Base-by-base conservation (phyloP, 768 basidiomycete species). In the Xerocomus brunneocitrinus region DNA sequence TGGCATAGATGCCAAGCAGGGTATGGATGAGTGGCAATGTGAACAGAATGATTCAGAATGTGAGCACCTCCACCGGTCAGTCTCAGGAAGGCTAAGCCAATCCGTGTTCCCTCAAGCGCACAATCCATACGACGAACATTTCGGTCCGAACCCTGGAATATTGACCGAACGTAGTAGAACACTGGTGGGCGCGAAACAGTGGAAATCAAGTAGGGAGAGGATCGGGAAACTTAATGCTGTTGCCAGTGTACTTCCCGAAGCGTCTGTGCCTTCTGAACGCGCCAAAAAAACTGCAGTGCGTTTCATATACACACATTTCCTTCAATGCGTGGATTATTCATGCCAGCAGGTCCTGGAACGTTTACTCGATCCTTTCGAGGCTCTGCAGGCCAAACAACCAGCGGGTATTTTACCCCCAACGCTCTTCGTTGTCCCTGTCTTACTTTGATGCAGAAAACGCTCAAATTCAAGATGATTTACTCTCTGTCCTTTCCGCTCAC, bases 101-200 rank as follows among this genome's bases (percentile, higher is more conserved):
- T 51, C 19, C 9, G 1, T 28, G 13, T 30, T 28, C 40, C 16
- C 25, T 41, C 57, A 59, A 58, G 59, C 47, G 40, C 55, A 59
- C 49, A 77, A 85, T 60, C 67, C 74, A 47, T 90, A 91, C 62
- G 88, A 91, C 60, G 70, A 67, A 9, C 91, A 94, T 63, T 94
- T 91, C 65, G 90, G 89, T 9, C 62, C 76, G 13, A 72, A 74
- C 5, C 79, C 90, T 4, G 52, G 69, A n/a, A 62, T 73, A 24
- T 67, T 89, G 22, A 75, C 81, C 0, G 79, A 77, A 35, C 61
- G 64, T 30, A 77, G 76, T 14, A 77, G 84, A 50, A 62, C 70
- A 10, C 71, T 79, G 5, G 83, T 79, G 0, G 84, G 88, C 47
- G 67, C 75, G 42, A 69, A 73, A 5, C 66, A 75, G 22, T 94